A percentile compares a stretch with the other conserved stretches of the same genome.
phyloP scores from a whole-genome alignment of 768 basidiomycete genomes.

The Dendrothele bispora region DNA sequence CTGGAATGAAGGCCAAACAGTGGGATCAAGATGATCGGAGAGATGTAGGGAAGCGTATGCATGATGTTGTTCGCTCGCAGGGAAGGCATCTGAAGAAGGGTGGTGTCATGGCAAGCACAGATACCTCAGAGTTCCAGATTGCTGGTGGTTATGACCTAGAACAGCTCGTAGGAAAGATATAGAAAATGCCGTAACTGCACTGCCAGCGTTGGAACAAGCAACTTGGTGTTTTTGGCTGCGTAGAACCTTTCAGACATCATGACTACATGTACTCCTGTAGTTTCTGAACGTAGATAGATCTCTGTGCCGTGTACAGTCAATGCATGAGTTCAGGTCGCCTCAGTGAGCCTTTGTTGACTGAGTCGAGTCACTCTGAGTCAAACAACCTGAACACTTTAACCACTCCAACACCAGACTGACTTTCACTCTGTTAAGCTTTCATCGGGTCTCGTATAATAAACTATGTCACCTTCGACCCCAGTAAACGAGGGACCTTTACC shows the following conservation, averaged over 20 bases:
- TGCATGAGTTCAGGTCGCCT: no score
- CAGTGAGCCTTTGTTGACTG: no score
- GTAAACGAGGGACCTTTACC: constrained; percentile 35
- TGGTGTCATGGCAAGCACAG: constrained; percentile 70
- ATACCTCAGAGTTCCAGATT: constrained; percentile 78
- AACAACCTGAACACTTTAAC: no score
- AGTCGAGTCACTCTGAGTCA: no score
- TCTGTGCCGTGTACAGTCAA: no score
- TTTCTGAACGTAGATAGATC: neutral
- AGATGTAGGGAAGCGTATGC: constrained; percentile 83
- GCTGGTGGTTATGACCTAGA: constrained; percentile 63
- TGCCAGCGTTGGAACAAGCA: neutral
- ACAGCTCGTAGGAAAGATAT: constrained; percentile 43
- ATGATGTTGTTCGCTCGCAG: constrained; percentile 77
- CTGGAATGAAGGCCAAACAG: constrained; percentile 28
- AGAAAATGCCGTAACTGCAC: neutral
- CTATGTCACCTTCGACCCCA: constrained; percentile 34
- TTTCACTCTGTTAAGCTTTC: no score
- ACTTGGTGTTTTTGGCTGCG: neutral
- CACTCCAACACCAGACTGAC: no score
- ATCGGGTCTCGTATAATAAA: no score
- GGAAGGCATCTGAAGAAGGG: constrained; percentile 80
- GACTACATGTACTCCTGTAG: neutral
- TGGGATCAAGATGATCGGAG: constrained; percentile 44
- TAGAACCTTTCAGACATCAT: neutral